Conservation (phyloP, 805 yeast species). For the Sugiyamaella smithiae region DNA sequence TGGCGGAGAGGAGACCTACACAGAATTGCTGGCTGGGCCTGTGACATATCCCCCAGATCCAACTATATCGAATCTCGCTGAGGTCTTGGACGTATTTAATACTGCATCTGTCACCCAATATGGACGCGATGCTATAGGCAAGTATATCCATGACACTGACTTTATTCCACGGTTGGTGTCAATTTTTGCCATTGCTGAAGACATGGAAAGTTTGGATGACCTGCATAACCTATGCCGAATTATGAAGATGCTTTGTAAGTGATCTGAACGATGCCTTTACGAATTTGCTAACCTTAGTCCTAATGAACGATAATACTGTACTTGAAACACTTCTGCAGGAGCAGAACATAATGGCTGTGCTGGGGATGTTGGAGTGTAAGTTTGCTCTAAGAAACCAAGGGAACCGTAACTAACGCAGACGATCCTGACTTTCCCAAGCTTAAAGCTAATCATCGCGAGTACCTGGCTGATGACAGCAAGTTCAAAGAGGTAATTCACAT, state of each 20-base stretch:
- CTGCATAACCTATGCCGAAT: conserved; percentile 70
- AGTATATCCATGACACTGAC: conserved; percentile 50
- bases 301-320: conserved; percentile 66
- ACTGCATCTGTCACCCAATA: conserved; percentile 61
- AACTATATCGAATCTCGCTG: conserved; percentile 46
- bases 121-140: conserved; percentile 58
- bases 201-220: conserved; percentile 47
- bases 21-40: conserved; percentile 81
- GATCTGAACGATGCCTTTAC: not conserved
- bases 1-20: conserved; percentile 37
- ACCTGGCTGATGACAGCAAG: conserved; percentile 51
- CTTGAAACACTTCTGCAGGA: conserved; percentile 58
- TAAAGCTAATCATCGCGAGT: conserved; percentile 78
- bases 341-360: conserved; percentile 52
- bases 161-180: conserved; percentile 53
- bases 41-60: conserved; percentile 64
- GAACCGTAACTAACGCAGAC: conserved; percentile 34
- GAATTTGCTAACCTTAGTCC: conserved; percentile 38
- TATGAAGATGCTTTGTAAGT: conserved; percentile 49
- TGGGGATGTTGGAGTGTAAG: conserved; percentile 72
- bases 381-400: too few relatives aligned
- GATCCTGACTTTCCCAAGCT: conserved; percentile 81
- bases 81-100: conserved; percentile 54
- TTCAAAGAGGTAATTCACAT: conserved; percentile 74
- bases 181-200: conserved; percentile 58